Evolutionary conservation across 345 rosid species (phyloP).

Genomic region (Gossypium rotundifolium): DNA sequence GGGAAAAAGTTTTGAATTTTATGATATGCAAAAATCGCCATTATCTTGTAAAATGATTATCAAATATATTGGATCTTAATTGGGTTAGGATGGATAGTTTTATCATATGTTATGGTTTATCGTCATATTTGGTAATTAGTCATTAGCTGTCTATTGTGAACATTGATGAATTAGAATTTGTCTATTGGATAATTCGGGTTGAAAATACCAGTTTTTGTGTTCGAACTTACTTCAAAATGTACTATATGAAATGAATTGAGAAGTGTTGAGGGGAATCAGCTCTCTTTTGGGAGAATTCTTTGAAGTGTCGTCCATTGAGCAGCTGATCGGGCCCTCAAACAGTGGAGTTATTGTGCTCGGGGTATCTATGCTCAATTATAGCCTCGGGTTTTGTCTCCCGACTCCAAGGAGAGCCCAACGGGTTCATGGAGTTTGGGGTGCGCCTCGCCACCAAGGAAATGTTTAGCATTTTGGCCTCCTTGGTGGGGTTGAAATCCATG

Average conservation of each 20-base stretch:
- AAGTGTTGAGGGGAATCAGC: too few relatives aligned
- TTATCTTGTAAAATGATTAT: not conserved
- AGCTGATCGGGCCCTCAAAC: too few relatives aligned
- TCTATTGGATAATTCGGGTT: not conserved
- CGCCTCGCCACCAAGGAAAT: too few relatives aligned
- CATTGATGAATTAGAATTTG: not conserved
- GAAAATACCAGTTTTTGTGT: not conserved
- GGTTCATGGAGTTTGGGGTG: too few relatives aligned
- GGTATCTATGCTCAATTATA: too few relatives aligned
- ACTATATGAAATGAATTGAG: not conserved
- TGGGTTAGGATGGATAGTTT: not conserved
- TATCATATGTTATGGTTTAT: not conserved
- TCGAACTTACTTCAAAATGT: not conserved
- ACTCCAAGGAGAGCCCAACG: too few relatives aligned
- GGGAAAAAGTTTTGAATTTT: not conserved
- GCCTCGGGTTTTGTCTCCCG: too few relatives aligned
- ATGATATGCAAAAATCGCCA: not conserved
- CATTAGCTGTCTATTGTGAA: not conserved
- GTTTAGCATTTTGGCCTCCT: too few relatives aligned
- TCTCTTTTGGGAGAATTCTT: too few relatives aligned
- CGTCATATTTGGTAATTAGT: not conserved
- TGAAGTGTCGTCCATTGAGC: too few relatives aligned
- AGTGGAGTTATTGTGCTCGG: too few relatives aligned
- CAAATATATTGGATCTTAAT: not conserved
- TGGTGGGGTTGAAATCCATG: too few relatives aligned